These are phyloP conservation scores for Calonectria pteridis DNA, from an alignment of 2,329 filamentous ascomycete species.

Conservation along the genomic window DNA sequence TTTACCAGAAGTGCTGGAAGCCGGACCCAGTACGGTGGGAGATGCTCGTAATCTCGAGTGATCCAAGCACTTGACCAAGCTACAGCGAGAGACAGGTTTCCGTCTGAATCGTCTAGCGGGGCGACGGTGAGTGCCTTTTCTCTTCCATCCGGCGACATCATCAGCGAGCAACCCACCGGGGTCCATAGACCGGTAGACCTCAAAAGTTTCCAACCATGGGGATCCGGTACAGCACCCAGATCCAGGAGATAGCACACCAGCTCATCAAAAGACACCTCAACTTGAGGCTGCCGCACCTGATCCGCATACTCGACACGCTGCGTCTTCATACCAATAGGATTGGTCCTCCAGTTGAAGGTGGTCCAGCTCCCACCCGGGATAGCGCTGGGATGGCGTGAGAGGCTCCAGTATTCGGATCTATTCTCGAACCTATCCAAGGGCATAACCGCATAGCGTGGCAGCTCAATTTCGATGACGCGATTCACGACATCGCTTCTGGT, in stretches of 20 bases:
- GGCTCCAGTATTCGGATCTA: constrained; percentile 69
- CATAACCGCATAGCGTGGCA: constrained; percentile 73
- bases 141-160: constrained; percentile 64
- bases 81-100: constrained; percentile 68
- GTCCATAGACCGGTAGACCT: constrained; percentile 71
- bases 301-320: constrained; percentile 74
- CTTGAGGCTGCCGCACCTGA: constrained; percentile 66
- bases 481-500: constrained; percentile 75
- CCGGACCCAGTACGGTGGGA: constrained; percentile 72
- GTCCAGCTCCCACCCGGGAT: constrained; percentile 75
- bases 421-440: constrained; percentile 68
- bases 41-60: constrained; percentile 60
- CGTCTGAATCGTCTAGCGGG: constrained; percentile 70
- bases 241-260: constrained; percentile 73
- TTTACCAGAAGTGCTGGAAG: constrained; percentile 52
- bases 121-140: constrained; percentile 66
- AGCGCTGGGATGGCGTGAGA: constrained; percentile 62
- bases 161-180: constrained; percentile 67
- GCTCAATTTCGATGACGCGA: constrained; percentile 74
- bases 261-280: constrained; percentile 68
- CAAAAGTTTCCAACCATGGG: constrained; percentile 69
- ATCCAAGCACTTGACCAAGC: constrained; percentile 69
- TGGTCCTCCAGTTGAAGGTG: constrained; percentile 74
- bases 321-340: constrained; percentile 71
- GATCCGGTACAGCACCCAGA: constrained; percentile 71